A percentile compares a stretch with the other conserved stretches of the same genome.
phyloP scores from a whole-genome alignment of 495 filamentous ascomycete species.

The Letharia lupina region DNA sequence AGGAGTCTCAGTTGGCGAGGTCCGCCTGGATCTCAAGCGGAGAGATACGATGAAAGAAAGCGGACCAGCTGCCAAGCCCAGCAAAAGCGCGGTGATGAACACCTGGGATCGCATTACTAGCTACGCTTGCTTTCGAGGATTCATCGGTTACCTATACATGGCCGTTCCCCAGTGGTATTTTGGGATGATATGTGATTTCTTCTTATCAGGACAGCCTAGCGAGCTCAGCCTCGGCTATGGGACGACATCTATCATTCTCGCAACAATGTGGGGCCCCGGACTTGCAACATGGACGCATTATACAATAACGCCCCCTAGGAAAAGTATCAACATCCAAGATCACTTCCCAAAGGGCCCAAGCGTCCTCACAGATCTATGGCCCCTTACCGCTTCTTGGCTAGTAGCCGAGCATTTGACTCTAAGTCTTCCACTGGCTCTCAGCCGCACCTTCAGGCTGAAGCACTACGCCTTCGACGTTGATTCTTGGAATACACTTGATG shows the following conservation, averaged over 20 bases:
- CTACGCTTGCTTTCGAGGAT: slow-evolving; percentile 22
- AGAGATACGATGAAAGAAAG: slow-evolving; percentile 7
- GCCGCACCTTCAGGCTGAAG: slow-evolving; percentile 19
- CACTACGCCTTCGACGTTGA: slow-evolving; percentile 20
- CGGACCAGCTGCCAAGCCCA: neutral
- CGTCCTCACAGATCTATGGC: slow-evolving; percentile 22
- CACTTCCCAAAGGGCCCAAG: slow-evolving; percentile 25
- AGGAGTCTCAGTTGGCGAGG: slow-evolving; percentile 18
- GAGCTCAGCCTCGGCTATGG: slow-evolving; percentile 24
- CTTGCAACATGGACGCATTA: slow-evolving; percentile 26
- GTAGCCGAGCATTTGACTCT: slow-evolving; percentile 20
- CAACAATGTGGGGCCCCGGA: slow-evolving; percentile 19
- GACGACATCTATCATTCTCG: slow-evolving; percentile 22
- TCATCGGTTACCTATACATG: slow-evolving; percentile 21
- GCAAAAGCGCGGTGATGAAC: neutral
- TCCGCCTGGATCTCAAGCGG: slow-evolving; percentile 17
- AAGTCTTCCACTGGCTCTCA: slow-evolving; percentile 21
- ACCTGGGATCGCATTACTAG: slow-evolving; percentile 15
- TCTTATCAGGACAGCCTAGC: slow-evolving; percentile 24
- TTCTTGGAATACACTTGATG: slow-evolving; percentile 20
- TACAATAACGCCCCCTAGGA: slow-evolving; percentile 21
- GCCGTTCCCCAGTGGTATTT: slow-evolving; percentile 24
- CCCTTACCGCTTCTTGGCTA: slow-evolving; percentile 20
- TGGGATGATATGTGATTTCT: slow-evolving; percentile 21
- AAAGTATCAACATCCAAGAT: slow-evolving; percentile 14